Percentiles rank a stretch among this genome's conserved stretches.
These are phyloP conservation scores for Polytrichum formosum DNA, from an alignment of 225 moss, liverwort and hornwort genomes.

Conservation along the genomic window DNA sequence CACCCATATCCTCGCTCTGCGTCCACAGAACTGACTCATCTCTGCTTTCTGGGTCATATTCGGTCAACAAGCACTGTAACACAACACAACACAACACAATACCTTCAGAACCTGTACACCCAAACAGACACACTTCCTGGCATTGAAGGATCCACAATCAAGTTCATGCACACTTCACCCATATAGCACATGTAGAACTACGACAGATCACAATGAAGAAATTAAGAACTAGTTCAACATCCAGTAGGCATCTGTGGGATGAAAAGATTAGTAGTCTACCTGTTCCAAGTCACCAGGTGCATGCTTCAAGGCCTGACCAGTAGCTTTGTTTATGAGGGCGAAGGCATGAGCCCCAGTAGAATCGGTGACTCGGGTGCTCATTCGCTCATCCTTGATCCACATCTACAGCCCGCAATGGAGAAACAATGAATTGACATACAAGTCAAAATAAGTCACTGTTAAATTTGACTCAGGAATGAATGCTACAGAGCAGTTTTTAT, in stretches of 20 bases:
- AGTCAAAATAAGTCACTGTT: too few species aligned
- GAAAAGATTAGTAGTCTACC: conserved; percentile 18
- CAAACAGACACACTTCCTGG: too few species aligned
- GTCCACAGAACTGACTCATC: conserved; percentile 64
- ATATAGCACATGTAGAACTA: too few species aligned
- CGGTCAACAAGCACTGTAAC: conserved; percentile 30
- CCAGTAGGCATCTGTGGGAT: too few species aligned
- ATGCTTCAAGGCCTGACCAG: conserved; percentile 66
- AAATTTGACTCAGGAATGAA: too few species aligned
- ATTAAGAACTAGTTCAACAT: too few species aligned
- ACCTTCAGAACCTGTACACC: conserved; percentile 2
- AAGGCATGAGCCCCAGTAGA: conserved; percentile 62
- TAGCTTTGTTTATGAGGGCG: conserved; percentile 62
- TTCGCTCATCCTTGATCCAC: conserved; percentile 78
- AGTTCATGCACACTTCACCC: too few species aligned
- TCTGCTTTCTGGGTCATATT: conserved; percentile 31
- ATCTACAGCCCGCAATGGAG: conserved; percentile 30
- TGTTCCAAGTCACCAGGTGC: conserved; percentile 31
- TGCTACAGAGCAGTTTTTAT: too few species aligned
- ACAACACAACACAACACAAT: neutral
- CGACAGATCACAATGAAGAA: too few species aligned
- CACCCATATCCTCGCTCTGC: conserved; percentile 49
- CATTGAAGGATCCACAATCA: too few species aligned
- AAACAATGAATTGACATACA: neutral
- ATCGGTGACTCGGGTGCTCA: conserved; percentile 76